Conservation (phyloP, 2,329 filamentous ascomycete genomes). For the Taxawa tesnikishii region DNA sequence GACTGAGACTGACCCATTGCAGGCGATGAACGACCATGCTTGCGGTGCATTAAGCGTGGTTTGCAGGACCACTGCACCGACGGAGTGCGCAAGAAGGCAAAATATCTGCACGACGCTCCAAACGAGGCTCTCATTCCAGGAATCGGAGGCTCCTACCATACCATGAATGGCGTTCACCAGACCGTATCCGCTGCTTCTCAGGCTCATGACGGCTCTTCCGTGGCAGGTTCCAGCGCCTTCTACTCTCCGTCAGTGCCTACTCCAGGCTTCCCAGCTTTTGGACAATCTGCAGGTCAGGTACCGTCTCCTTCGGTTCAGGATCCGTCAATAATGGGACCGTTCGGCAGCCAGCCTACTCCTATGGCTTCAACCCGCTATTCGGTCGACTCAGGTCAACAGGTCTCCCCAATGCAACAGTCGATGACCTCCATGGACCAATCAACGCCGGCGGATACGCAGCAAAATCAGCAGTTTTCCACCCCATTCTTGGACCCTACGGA, state of each 20-base stretch:
- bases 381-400: constrained; percentile 32
- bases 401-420: constrained; percentile 29
- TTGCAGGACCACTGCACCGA: constrained; percentile 88
- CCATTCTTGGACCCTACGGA: constrained; percentile 81
- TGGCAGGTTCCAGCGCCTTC: constrained; percentile 12
- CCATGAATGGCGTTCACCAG: constrained; percentile 22
- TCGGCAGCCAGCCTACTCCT: constrained; percentile 26
- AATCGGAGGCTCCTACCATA: constrained; percentile 53
- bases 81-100: constrained; percentile 95
- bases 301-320: constrained; percentile 32
- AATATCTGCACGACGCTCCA: constrained; percentile 94
- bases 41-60: constrained; percentile 86
- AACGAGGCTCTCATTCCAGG: constrained; percentile 82
- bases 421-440: constrained; percentile 35
- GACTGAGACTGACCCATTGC: constrained; percentile 8
- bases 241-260: constrained; percentile 3
- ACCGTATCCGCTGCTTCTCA: constrained; percentile 11
- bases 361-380: constrained; percentile 2
- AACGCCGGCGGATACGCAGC: constrained; percentile 23
- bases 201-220: constrained; percentile 3
- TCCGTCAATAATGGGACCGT: constrained; percentile 34
- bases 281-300: constrained; percentile 11
- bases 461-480: constrained; percentile 35
- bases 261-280: constrained; percentile 6
- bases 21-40: constrained; percentile 93